Evolutionary conservation across 352 stramenopile species (phyloP), one percentile per base, ranked within the genome.

Genomic region (Pythium brassicae): DNA sequence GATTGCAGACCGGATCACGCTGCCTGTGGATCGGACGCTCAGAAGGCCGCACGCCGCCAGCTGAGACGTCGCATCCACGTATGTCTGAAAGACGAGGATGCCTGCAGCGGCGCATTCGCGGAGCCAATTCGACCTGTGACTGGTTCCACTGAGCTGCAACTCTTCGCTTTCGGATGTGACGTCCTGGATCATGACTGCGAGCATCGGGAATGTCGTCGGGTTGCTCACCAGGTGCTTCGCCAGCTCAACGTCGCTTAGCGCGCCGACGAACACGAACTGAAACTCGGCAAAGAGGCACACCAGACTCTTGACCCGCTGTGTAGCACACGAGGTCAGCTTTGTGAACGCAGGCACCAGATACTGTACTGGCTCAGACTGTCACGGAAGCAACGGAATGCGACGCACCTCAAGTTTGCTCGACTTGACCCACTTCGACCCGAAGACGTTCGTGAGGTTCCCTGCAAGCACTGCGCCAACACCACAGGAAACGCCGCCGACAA

Each of bases 131-230:
- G 42, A 52, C 29, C 17, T 42, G 17, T 0, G 25, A 27, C 2
- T 35, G 11, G 14, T 50, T 8, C 19, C 49, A n/a, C 19, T 49
- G 23, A 19, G 12, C 22, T 50, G 29, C 25, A 34, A 37, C 14
- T 7, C n/a, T n/a, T n/a, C 17, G 23, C 5, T 49, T 8, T 40
- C 58, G 40, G 11, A 20, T 42, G 26, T 20, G 3, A 66, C 53
- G 11, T 68, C 61, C 35, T 67, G 62, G 39, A 68, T 62, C n/a
- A 68, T 43, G 12, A 68, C 51, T 20, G 59, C 62, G 22, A 44
- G 46, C n/a, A 68, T 35, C 6, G 47, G 22, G 22, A 53, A 62
- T 19, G n/a, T 22, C 11, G 54, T 23, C 9, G 57, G 50, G 12
- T 64, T n/a, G 1, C 11, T 25, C 50, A 62, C 34, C 25, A 68